These are phyloP conservation scores for Aspergillus vadensis DNA, from an alignment of 2,329 filamentous ascomycete genomes.

Conservation along the genomic window DNA sequence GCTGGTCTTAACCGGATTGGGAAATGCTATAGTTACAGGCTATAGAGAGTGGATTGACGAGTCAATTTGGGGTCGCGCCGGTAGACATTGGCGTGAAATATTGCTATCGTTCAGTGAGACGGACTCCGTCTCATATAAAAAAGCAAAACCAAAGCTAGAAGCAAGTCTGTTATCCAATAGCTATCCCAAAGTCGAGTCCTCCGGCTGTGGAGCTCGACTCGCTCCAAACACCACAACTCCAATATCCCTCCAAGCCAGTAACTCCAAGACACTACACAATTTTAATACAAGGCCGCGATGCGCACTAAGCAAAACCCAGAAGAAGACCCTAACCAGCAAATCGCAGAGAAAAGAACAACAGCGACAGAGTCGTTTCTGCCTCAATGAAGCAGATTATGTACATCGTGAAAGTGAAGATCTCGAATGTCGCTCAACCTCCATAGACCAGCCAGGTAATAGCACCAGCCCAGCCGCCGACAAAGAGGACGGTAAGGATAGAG, in stretches of 20 bases:
- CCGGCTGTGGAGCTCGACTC: background rate
- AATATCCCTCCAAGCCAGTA: background rate
- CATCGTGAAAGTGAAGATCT: background rate
- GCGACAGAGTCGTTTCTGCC: background rate
- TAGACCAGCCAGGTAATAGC: slow-evolving; percentile 36
- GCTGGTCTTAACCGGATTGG: background rate
- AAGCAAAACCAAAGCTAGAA: background rate
- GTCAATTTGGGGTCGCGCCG: no score
- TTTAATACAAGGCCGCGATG: background rate
- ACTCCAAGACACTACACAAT: background rate
- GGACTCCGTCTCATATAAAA: background rate
- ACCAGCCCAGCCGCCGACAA: slow-evolving; percentile 30
- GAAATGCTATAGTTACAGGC: background rate
- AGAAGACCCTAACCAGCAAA: background rate
- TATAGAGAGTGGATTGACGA: no score
- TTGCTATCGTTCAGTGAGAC: no score
- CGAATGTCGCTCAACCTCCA: slow-evolving; percentile 21
- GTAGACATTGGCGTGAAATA: no score
- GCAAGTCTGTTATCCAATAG: background rate
- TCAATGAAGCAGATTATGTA: background rate
- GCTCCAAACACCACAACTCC: background rate
- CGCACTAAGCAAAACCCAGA: background rate
- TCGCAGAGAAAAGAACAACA: background rate
- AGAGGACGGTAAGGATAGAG: slow-evolving; percentile 36
- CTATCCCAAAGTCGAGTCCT: background rate